Conservation (phyloP, 2,329 filamentous ascomycete species). For the Dissoconium aciculare region DNA sequence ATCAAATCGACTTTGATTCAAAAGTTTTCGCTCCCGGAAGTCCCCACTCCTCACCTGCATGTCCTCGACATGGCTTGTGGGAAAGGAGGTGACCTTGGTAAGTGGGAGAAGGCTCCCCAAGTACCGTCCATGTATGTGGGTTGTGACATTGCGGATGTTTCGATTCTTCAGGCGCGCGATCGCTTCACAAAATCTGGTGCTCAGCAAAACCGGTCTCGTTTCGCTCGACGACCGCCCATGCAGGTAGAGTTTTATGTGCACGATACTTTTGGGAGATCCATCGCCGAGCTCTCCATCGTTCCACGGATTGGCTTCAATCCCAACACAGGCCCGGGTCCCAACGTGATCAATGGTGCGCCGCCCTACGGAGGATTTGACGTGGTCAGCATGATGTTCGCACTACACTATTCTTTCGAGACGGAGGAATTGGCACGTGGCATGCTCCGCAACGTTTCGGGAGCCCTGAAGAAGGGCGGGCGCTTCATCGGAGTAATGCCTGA, state of each 20-base stretch:
- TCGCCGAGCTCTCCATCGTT: slow-evolving; percentile 69
- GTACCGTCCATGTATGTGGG: slow-evolving; percentile 86
- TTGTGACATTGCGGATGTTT: slow-evolving; percentile 81
- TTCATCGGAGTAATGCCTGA: slow-evolving; percentile 97
- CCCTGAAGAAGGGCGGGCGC: slow-evolving; percentile 81
- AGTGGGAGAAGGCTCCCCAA: slow-evolving; percentile 93
- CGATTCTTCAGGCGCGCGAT: slow-evolving; percentile 77
- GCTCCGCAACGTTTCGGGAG: slow-evolving; percentile 81
- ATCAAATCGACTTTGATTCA: slow-evolving; percentile 95
- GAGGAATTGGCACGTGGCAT: slow-evolving; percentile 82
- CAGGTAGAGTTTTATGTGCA: slow-evolving; percentile 80
- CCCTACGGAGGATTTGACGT: slow-evolving; percentile 76
- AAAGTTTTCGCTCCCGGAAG: slow-evolving; percentile 56
- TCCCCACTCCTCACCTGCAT: slow-evolving; percentile 43
- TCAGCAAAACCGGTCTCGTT: slow-evolving; percentile 21
- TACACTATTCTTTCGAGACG: slow-evolving; percentile 95
- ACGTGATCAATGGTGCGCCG: slow-evolving; percentile 48
- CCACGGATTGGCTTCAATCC: slow-evolving; percentile 76
- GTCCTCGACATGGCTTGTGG: slow-evolving; percentile 93
- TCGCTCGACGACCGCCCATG: slow-evolving; percentile 31
- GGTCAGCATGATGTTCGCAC: slow-evolving; percentile 97
- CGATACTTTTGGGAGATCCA: slow-evolving; percentile 77
- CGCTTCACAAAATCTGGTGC: slow-evolving; percentile 46
- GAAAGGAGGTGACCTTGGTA: slow-evolving; percentile 87
- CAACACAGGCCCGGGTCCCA: slow-evolving; percentile 43